Conservation (phyloP, 108 stramenopile genomes). For the Mayamaea pseudoterrestris region DNA sequence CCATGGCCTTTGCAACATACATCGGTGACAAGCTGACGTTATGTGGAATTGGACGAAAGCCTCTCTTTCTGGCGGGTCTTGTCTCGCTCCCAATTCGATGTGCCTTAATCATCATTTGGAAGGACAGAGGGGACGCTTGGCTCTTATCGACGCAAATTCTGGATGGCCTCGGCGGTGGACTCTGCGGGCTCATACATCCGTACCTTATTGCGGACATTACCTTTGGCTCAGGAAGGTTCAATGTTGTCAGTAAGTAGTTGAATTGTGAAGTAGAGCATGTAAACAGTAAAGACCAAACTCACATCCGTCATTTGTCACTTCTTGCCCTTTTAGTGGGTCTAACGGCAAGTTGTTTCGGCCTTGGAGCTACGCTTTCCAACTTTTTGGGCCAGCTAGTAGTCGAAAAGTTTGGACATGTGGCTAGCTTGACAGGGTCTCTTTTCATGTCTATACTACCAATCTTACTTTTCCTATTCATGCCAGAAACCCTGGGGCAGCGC, state of each 20-base stretch:
- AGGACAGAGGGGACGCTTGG: conserved; percentile 37
- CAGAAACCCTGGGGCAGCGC: conserved; percentile 39
- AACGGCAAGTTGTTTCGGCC: conserved; percentile 50
- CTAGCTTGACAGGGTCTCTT: conserved; percentile 40
- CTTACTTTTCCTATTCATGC: conserved; percentile 42
- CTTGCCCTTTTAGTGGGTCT: conserved; percentile 29
- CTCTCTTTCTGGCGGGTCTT: conserved; percentile 43
- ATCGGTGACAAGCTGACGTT: conserved; percentile 35
- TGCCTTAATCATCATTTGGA: conserved; percentile 53
- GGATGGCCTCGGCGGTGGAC: conserved; percentile 57
- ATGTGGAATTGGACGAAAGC: conserved; percentile 42
- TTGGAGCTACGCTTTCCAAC: conserved; percentile 58
- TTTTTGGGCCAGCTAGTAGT: conserved; percentile 51
- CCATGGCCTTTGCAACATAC: conserved; percentile 50
- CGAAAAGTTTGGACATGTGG: conserved; percentile 45
- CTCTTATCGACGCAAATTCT: conserved; percentile 56
- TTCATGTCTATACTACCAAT: conserved; percentile 46
- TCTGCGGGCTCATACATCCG: conserved; percentile 56
- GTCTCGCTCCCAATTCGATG: conserved; percentile 47
- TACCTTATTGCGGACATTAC: conserved; percentile 60
- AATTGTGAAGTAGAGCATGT: background rate
- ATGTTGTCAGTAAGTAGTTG: conserved; percentile 39
- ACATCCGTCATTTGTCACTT: background rate
- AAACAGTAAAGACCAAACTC: background rate
- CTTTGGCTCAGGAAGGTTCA: conserved; percentile 64